Base-by-base conservation (phyloP, 768 basidiomycete species). In the Lactifluus subvellereus region DNA sequence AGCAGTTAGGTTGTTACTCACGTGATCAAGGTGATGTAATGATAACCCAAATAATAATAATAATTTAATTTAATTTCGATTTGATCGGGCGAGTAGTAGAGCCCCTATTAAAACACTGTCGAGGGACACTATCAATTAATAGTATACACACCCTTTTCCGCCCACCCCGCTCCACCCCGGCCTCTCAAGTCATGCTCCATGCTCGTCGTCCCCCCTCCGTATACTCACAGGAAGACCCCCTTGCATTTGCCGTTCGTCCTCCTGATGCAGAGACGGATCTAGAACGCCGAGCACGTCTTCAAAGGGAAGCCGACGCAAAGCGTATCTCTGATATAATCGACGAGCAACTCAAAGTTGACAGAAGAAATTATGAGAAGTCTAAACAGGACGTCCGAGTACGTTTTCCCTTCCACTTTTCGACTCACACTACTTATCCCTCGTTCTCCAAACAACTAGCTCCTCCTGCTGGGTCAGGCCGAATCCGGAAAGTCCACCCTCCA, bases 301-400 rank as follows among this genome's bases (percentile, higher is more conserved):
- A 80, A 64, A 72, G 77, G 40, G 91, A 93, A 74, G 83, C 83
- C 0, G 87, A 91, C 65, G 89, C 90, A 3, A 87, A 85, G 72
- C 82, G 84, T 53, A 76, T 87, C 63, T 91, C 88, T 53, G 90
- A 93, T 64, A 81, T 81, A 72, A 93, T 93, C 69, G 91, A 93
- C 74, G 89, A 91, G 70, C 83, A 89, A 68, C 78, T 93, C 57
- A 82, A 84, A 67, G 75, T 77, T 62, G 91, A 93, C 69, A 80
- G 84, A 60, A 87, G 88, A 71, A 80, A 78, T 55, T 68, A 84
- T 60, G 85, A 81, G 73, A 83, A 80, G 71, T 81, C 77, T 54
- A 89, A 83, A 73, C 80, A 84, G 68, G 89, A 91, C 72, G 89
- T 92, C 65, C 88, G 88, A 79, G 90, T 87, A 48, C 54, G 59